Evolutionary conservation across 306 rosid genomes (phyloP), one percentile per base, ranked within the genome.

Genomic region (Medicago lupulina): DNA sequence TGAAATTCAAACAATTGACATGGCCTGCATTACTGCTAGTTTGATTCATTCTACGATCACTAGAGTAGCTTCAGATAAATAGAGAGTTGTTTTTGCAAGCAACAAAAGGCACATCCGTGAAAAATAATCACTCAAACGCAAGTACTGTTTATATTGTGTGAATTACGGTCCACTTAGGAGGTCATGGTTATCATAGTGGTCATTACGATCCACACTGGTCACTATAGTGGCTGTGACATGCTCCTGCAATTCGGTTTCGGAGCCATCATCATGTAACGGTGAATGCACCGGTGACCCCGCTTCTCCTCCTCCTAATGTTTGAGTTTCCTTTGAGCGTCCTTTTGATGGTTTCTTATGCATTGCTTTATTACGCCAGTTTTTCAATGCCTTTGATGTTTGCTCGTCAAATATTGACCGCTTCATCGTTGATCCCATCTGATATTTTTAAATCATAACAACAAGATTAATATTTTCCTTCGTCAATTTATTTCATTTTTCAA

Each of bases 341-440:
- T 67, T 83, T 0, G 84, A 89, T 7, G 5, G 47, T 70, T 80
- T 84, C 89, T 84, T 94, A 84, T 85, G 87, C 7, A 85, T 75
- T 23, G 97, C 99, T 38, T 90, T 90, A 76, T 82, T 83, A 43
- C 86, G 99, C 99, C 99, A 95, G 38, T 77, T 55, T 77, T 81
- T 86, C 54, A 95, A 54, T 0, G 99, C 99, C 82, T 80, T 92
- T 13, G 97, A 90, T 50, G 99, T 95, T 84, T 95, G 97, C 0
- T 95, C 97, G 18, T 95, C 99, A 46, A 95, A 95, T 60, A 95
- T 92, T 11, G 99, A 92, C 87, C 80, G 82, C 89, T 95, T 95
- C 99, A 95, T 95, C 0, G 93, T 95, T 0, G 99, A 89, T 40
- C 99, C 99, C 99, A 95, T 95, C 92, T 93, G 74, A 17, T n/a